Base-by-base conservation (phyloP, 495 filamentous ascomycete genomes). In the Penicillium parvum region DNA sequence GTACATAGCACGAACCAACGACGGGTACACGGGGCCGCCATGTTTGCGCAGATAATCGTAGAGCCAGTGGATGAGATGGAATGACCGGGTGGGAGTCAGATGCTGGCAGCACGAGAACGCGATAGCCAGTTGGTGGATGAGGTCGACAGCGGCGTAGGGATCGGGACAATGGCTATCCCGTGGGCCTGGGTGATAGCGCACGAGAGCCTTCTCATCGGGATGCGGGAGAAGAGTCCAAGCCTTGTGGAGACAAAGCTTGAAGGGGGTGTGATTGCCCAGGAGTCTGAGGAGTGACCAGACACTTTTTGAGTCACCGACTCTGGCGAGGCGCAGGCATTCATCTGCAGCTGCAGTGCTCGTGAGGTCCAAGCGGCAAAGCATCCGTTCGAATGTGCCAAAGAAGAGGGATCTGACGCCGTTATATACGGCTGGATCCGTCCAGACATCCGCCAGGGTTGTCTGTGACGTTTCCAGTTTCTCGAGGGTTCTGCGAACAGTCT, bases 1-100 rank as follows among this genome's bases (percentile, higher is more conserved):
- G 40, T 70, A 71, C 61, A 74, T 50, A 3, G 72, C 67, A 16
- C 70, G 68, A 7, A 61, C 64, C 18, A 75, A 37, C 11, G 47
- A 44, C 2, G 66, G 63, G 28, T 61, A 49, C n/a, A 73, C 55
- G 20, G 69, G 71, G 6, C 59, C 68, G 28, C 57, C 45, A 37
- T 72, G 64, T 27, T 45, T 50, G 8, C 58, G 38, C 7, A 72
- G 53, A 41, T 62, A 69, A 8, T 43, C 33, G 34, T 70, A 73
- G n/a, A 73, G 55, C 56, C 62, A 65, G 26, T 61, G 55, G 5
- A 72, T 50, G 28, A 73, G 52, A 23, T 57, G 43, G 32, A 61
- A 72, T 0, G 71, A 57, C n/a, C 62, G 63, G 1, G 52, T 57
- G 1, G 70, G 58, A 12, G 34, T 58, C 22, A 74, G 30, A 2